These are phyloP conservation scores for Alternaria panax DNA, from an alignment of 2,329 filamentous ascomycete genomes.

Conservation along the genomic window DNA sequence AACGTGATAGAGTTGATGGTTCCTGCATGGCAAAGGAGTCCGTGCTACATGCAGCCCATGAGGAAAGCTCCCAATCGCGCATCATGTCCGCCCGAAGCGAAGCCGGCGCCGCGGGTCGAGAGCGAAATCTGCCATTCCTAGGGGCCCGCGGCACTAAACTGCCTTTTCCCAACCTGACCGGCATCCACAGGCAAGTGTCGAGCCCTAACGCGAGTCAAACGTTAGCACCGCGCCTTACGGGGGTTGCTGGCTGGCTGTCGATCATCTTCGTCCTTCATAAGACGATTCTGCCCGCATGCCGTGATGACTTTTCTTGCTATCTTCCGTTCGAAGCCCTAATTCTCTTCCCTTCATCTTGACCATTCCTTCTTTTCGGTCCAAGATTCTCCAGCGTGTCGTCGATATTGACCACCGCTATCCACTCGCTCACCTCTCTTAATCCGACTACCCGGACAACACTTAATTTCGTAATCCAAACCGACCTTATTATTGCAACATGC, in stretches of 20 bases:
- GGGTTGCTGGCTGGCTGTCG: conserved; percentile 18
- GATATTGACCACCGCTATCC: conserved; percentile 37
- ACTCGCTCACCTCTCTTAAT: conserved; percentile 36
- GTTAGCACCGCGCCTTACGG: conserved; percentile 32
- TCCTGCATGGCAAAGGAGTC: conserved; percentile 23
- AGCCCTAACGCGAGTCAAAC: conserved; percentile 24
- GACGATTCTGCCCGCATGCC: conserved; percentile 14
- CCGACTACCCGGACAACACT: conserved; percentile 8
- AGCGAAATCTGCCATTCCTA: conserved; percentile 17
- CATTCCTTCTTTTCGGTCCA: conserved; percentile 26
- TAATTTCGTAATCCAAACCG: conserved; percentile 37
- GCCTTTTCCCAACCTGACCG: conserved; percentile 21
- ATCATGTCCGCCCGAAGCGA: conserved; percentile 21
- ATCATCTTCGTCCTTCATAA: conserved; percentile 33
- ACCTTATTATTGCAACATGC: conserved; percentile 34
- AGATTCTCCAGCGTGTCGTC: conserved; percentile 40
- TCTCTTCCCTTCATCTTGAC: conserved; percentile 21
- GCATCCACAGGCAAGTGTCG: conserved; percentile 22
- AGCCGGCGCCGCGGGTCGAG: conserved; percentile 25
- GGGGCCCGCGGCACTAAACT: conserved; percentile 18
- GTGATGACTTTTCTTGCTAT: conserved; percentile 18
- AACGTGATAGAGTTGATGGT: conserved; percentile 12
- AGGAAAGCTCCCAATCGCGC: conserved; percentile 17
- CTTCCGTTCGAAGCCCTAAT: conserved; percentile 27
- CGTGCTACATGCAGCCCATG: conserved; percentile 12